phyloP scores from a whole-genome alignment of 2,329 filamentous ascomycete genomes.

The Colletotrichum theobromicola region DNA sequence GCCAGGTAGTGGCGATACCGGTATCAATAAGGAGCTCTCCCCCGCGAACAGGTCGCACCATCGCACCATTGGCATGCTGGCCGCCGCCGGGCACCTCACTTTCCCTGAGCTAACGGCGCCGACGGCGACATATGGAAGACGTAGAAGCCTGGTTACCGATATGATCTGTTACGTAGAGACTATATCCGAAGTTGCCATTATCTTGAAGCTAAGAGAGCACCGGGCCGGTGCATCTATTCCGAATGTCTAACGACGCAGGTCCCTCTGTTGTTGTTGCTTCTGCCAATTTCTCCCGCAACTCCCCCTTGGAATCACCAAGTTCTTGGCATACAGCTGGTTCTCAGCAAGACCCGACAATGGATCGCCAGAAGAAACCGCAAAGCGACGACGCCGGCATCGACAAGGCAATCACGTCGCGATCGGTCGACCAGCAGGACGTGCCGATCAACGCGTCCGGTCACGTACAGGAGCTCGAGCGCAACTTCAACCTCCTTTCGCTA shows the following conservation, averaged over 20 bases:
- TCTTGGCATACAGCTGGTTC: not conserved
- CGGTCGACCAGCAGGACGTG: conserved; percentile 4
- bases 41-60: not conserved
- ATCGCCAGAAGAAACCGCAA: not conserved
- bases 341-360: not conserved
- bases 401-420: not conserved
- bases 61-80: not conserved
- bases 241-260: not conserved
- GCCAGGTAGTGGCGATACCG: not conserved
- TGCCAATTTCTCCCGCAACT: not conserved
- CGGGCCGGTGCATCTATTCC: not conserved
- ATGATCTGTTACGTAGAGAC: not conserved
- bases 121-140: not conserved
- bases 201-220: not conserved
- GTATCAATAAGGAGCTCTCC: not conserved
- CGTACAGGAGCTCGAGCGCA: conserved; percentile 42
- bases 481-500: conserved; percentile 45
- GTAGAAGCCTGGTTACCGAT: not conserved
- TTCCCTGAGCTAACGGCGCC: not conserved
- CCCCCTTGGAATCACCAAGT: not conserved
- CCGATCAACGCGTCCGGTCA: conserved; percentile 45
- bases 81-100: not conserved
- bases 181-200: not conserved
- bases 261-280: not conserved
- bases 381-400: not conserved